phyloP scores from a whole-genome alignment of 768 basidiomycete species.

The Tubosaeta sp. region DNA sequence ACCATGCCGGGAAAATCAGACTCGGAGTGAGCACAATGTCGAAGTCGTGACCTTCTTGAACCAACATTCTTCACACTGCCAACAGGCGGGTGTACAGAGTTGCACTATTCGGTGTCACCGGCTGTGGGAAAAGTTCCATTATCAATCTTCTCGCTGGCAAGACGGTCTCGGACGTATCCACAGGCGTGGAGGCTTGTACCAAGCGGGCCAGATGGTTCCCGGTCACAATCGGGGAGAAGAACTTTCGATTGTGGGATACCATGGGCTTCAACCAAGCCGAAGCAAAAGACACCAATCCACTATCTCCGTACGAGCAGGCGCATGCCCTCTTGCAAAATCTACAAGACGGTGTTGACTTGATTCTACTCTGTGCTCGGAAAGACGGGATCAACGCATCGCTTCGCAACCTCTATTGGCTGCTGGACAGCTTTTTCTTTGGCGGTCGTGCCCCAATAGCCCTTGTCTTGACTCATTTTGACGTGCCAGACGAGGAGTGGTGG shows the following conservation, averaged over 20 bases:
- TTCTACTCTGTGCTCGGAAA: constrained; percentile 38
- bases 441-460: constrained; percentile 34
- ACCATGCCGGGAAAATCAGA: constrained; percentile 7
- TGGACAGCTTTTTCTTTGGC: constrained; percentile 37
- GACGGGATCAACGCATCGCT: constrained; percentile 35
- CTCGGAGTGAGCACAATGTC: constrained; percentile 12
- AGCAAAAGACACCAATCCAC: constrained; percentile 8
- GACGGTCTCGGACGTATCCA: constrained; percentile 27
- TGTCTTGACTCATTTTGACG: constrained; percentile 38
- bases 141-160: constrained; percentile 27
- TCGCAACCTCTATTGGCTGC: constrained; percentile 35
- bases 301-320: constrained; percentile 27
- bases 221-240: constrained; percentile 15
- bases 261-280: constrained; percentile 30
- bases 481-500: constrained; percentile 37
- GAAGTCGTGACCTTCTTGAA: not conserved
- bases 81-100: constrained; percentile 22
- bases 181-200: constrained; percentile 32
- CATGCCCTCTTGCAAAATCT: constrained; percentile 33
- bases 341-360: constrained; percentile 34
- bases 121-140: constrained; percentile 30
- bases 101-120: constrained; percentile 25
- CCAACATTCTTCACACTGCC: constrained; percentile 1
- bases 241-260: constrained; percentile 32
- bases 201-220: constrained; percentile 21